A percentile compares a stretch with the other conserved stretches of the same genome.
Evolutionary conservation across 192 early-diverging fungal genomes (phyloP).

Genomic region (Irineochytrium annulatum): DNA sequence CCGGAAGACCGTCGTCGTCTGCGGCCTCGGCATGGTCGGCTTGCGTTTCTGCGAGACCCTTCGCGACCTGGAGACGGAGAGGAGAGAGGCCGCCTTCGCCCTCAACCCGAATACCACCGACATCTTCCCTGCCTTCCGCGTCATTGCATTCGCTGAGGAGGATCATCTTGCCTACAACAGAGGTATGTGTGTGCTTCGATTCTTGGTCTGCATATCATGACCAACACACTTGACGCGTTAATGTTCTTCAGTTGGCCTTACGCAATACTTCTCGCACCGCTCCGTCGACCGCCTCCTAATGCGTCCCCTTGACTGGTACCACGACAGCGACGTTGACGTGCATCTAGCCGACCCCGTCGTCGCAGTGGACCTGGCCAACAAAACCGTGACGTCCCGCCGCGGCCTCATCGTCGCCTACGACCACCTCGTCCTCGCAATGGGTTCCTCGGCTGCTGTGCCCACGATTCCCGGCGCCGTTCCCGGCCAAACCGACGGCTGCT

Average conservation of each 20-base stretch:
- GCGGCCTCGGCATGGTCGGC: conserved; percentile 71
- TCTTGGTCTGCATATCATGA: neutral
- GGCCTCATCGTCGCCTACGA: conserved; percentile 44
- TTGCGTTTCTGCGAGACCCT: conserved; percentile 62
- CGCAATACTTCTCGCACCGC: conserved; percentile 58
- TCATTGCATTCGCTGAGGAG: conserved; percentile 59
- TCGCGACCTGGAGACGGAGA: conserved; percentile 46
- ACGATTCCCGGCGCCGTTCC: conserved; percentile 40
- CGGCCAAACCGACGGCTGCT: conserved; percentile 47
- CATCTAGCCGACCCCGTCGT: conserved; percentile 37
- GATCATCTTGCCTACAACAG: conserved; percentile 58
- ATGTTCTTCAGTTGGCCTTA: conserved; percentile 46
- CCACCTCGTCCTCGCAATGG: conserved; percentile 55
- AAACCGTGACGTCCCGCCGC: conserved; percentile 28
- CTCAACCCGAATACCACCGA: too few relatives aligned
- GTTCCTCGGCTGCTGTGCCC: conserved; percentile 54
- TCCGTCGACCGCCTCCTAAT: conserved; percentile 38
- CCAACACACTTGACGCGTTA: neutral
- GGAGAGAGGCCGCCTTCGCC: neutral
- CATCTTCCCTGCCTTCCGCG: too few relatives aligned
- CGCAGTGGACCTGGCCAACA: conserved; percentile 33
- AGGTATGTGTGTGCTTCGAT: too few relatives aligned
- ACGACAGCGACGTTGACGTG: conserved; percentile 41
- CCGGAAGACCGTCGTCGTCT: conserved; percentile 50
- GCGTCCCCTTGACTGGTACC: conserved; percentile 48